Conservation (phyloP, 352 stramenopile genomes). For the Phytophthora agathidicida region DNA sequence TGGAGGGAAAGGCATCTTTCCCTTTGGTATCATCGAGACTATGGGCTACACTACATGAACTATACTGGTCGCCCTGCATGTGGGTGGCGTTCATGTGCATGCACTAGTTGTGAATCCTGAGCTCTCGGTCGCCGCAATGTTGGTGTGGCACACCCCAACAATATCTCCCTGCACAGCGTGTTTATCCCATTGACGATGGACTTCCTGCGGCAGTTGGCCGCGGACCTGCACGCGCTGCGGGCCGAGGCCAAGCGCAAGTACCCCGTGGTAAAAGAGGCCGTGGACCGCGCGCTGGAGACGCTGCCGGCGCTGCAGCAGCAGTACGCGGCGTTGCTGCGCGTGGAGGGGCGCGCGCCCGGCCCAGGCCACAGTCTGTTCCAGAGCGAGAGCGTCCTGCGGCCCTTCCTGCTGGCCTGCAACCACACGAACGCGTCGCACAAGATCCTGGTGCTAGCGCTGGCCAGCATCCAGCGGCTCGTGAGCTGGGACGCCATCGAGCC, state of each 20-base stretch:
- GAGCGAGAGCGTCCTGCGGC: slow-evolving; percentile 94
- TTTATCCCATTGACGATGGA: too few relatives aligned
- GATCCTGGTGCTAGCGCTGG: slow-evolving; percentile 94
- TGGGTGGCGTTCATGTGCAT: too few relatives aligned
- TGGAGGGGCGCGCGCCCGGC: slow-evolving; percentile 74
- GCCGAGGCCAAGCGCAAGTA: slow-evolving; percentile 90
- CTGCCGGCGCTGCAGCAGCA: slow-evolving; percentile 94
- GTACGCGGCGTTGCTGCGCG: slow-evolving; percentile 90
- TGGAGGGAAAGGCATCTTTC: too few relatives aligned
- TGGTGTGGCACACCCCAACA: too few relatives aligned
- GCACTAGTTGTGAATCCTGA: too few relatives aligned
- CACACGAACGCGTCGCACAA: slow-evolving; percentile 95
- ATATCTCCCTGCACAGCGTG: too few relatives aligned
- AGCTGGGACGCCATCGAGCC: slow-evolving; percentile 95
- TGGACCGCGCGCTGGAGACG: slow-evolving; percentile 94
- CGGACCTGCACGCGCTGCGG: slow-evolving; percentile 88
- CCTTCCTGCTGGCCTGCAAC: slow-evolving; percentile 97
- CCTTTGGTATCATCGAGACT: too few relatives aligned
- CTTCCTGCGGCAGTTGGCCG: slow-evolving; percentile 90
- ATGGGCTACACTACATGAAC: too few relatives aligned
- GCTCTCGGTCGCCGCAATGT: too few relatives aligned
- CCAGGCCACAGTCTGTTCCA: slow-evolving; percentile 93
- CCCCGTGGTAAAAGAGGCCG: slow-evolving; percentile 95
- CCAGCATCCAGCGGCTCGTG: slow-evolving; percentile 95
- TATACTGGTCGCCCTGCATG: too few relatives aligned